Conservation (phyloP, 2,329 filamentous ascomycete genomes). For the Metarhizium anisopliae region DNA sequence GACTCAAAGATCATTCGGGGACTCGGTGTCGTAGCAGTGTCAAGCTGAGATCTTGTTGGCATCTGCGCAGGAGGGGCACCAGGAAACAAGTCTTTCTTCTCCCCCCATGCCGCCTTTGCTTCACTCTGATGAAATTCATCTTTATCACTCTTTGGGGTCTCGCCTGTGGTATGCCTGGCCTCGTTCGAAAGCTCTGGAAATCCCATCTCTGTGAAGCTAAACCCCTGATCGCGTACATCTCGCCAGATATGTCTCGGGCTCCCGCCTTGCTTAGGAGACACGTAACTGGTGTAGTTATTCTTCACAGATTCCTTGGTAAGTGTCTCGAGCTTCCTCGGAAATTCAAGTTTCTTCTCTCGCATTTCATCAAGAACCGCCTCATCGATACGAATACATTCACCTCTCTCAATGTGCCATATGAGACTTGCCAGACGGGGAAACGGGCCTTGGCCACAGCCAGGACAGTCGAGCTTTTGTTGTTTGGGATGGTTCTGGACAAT, state of each 20-base stretch:
- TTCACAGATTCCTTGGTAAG: conserved; percentile 19
- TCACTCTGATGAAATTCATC: not conserved
- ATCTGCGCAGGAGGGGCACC: conserved; percentile 11
- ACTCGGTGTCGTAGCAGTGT: conserved; percentile 8
- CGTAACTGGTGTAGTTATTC: conserved; percentile 17
- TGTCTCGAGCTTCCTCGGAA: conserved; percentile 20
- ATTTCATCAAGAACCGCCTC: conserved; percentile 20
- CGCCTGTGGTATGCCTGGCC: not conserved
- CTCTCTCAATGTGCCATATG: conserved; percentile 36
- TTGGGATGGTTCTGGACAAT: conserved; percentile 11
- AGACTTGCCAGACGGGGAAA: conserved; percentile 29
- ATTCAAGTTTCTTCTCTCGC: conserved; percentile 28
- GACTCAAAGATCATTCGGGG: conserved; percentile 6
- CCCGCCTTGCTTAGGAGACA: conserved; percentile 5
- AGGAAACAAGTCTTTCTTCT: not conserved
- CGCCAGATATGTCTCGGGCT: not conserved
- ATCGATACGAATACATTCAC: conserved; percentile 28
- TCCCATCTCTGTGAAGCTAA: not conserved
- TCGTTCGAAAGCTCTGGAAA: not conserved
- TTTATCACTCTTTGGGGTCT: not conserved
- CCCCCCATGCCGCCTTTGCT: not conserved
- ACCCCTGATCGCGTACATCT: not conserved
- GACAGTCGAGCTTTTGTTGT: conserved; percentile 34
- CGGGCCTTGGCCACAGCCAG: conserved; percentile 30
- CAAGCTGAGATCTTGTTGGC: conserved; percentile 12